Evolutionary conservation across 2,329 filamentous ascomycete species (phyloP).

Genomic region (Cercospora berteroae): DNA sequence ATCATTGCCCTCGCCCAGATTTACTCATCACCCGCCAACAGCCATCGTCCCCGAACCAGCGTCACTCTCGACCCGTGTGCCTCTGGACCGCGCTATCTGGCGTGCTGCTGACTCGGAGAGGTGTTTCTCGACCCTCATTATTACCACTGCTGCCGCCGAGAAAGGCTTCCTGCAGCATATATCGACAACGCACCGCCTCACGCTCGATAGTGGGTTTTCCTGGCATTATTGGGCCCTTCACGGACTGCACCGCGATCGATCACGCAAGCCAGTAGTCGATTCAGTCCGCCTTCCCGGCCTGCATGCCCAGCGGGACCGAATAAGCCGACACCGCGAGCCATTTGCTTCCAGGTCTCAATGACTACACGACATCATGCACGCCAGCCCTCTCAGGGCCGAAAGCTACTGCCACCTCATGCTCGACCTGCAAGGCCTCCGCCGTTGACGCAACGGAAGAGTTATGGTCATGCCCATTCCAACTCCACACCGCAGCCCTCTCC

Average conservation of each 20-base stretch:
- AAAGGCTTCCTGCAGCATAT: not conserved
- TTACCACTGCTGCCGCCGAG: not conserved
- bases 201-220: not conserved
- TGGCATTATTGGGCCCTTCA: not conserved
- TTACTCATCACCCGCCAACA: not conserved
- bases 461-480: slow-evolving; percentile 20
- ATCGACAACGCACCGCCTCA: not conserved
- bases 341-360: slow-evolving; percentile 22
- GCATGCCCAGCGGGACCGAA: not conserved
- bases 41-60: not conserved
- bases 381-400: slow-evolving; percentile 31
- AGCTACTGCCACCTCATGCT: slow-evolving; percentile 29
- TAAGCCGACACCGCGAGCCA: not conserved
- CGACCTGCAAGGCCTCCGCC: slow-evolving; percentile 28
- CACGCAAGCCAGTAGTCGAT: not conserved
- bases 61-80: not conserved
- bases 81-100: not conserved
- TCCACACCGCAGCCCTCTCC: slow-evolving; percentile 14
- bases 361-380: slow-evolving; percentile 29
- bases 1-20: not conserved
- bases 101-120: not conserved
- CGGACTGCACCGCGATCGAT: not conserved
- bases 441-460: slow-evolving; percentile 28
- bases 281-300: not conserved
- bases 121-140: not conserved